Evolutionary conservation across 345 rosid species (phyloP).

Genomic region (Boechera stricta): DNA sequence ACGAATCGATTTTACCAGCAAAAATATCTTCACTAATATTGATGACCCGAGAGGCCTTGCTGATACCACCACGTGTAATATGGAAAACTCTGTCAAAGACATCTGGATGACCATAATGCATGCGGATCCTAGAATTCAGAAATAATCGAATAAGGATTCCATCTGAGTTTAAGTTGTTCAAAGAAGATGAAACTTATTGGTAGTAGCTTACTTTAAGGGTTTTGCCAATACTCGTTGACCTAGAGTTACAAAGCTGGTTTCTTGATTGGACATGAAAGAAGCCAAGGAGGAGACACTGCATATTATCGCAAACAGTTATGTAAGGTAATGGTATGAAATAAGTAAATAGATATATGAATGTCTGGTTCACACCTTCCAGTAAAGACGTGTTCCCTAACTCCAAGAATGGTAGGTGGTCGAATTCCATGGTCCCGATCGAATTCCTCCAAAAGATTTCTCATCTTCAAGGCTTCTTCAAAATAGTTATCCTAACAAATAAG

Average conservation of each 20-base stretch:
- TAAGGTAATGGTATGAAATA: slow-evolving; percentile 3
- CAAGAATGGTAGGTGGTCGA: slow-evolving; percentile 94
- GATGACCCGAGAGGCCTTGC: slow-evolving; percentile 99
- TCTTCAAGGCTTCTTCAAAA: slow-evolving; percentile 97
- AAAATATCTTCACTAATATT: slow-evolving; percentile 97
- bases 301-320: slow-evolving; percentile 29
- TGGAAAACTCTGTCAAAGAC: slow-evolving; percentile 97
- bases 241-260: slow-evolving; percentile 89
- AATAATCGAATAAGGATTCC: slow-evolving; percentile 18
- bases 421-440: slow-evolving; percentile 83
- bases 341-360: slow-evolving; percentile 21
- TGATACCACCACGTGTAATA: slow-evolving; percentile 97
- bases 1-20: slow-evolving; percentile 58
- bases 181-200: slow-evolving; percentile 19
- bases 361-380: slow-evolving; percentile 77
- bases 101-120: slow-evolving; percentile 99
- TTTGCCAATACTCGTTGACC: slow-evolving; percentile 97
- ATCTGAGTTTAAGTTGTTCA: slow-evolving; percentile 11
- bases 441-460: slow-evolving; percentile 98
- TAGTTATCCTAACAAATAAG: slow-evolving; percentile 75
- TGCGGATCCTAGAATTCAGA: slow-evolving; percentile 70
- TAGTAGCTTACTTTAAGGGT: slow-evolving; percentile 82
- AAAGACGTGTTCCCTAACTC: slow-evolving; percentile 96
- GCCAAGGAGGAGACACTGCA: slow-evolving; percentile 98
- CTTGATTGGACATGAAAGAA: slow-evolving; percentile 96